Conservation (phyloP, 2,329 filamentous ascomycete species). For the Talaromyces sp. region DNA sequence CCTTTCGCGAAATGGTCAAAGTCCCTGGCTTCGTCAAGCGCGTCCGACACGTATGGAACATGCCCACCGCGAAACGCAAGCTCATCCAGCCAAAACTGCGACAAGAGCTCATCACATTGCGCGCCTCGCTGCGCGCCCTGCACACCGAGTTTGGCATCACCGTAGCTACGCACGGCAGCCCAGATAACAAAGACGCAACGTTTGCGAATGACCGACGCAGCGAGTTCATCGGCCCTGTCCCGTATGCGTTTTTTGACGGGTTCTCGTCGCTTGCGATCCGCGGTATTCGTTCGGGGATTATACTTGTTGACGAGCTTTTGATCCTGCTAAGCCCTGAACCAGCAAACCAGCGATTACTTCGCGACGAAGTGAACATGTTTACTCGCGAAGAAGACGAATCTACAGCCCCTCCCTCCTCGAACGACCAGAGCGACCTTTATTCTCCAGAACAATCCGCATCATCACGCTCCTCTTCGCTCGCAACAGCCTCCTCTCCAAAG, state of each 20-base stretch:
- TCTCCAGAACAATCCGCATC: not conserved
- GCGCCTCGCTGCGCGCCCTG: constrained; percentile 19
- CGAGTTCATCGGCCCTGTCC: constrained; percentile 9
- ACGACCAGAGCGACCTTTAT: not conserved
- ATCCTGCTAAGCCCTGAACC: constrained; percentile 4
- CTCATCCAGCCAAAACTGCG: constrained; percentile 13
- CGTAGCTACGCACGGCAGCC: constrained; percentile 12
- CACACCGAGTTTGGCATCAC: constrained; percentile 21
- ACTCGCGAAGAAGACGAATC: not conserved
- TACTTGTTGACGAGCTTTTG: constrained; percentile 11
- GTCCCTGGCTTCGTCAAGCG: constrained; percentile 22
- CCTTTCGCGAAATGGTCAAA: constrained; percentile 20
- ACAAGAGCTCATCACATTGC: constrained; percentile 14
- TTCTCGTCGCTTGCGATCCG: constrained; percentile 10
- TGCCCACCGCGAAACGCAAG: constrained; percentile 5
- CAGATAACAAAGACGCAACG: not conserved
- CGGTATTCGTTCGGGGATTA: constrained; percentile 11
- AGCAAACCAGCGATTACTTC: not conserved
- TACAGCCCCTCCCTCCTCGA: not conserved
- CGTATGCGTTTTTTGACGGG: constrained; percentile 7
- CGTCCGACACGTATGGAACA: constrained; percentile 12
- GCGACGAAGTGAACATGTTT: constrained; percentile 1
- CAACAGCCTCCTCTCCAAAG: not conserved
- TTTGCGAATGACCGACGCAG: not conserved
- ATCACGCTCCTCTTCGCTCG: not conserved